Evolutionary conservation across 805 yeast genomes (phyloP).

Genomic region (Candida boidinii): DNA sequence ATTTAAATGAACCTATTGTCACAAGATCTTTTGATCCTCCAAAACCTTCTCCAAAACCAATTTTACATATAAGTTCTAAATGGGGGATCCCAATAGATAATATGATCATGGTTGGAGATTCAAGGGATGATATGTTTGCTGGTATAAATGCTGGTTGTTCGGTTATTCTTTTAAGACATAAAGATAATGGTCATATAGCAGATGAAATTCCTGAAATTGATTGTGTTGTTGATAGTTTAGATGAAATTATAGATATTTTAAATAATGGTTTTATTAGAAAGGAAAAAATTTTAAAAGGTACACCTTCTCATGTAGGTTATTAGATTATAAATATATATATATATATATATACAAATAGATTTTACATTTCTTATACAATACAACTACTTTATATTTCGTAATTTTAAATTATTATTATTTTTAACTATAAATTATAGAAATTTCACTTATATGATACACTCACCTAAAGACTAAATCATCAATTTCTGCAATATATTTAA

Average conservation of each 20-base stretch:
- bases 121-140: conserved; percentile 58
- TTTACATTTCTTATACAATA: neutral
- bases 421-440: too few relatives aligned
- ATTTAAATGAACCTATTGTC: conserved; percentile 39
- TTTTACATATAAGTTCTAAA: conserved; percentile 41
- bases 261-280: conserved; percentile 25
- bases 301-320: neutral
- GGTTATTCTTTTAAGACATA: conserved; percentile 45
- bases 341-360: neutral
- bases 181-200: conserved; percentile 38
- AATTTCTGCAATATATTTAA: conserved; percentile 63
- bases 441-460: too few relatives aligned
- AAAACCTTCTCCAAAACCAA: conserved; percentile 60
- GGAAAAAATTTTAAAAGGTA: too few relatives aligned
- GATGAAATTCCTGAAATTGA: conserved; percentile 28
- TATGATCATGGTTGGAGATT: conserved; percentile 67
- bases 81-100: conserved; percentile 40
- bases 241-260: conserved; percentile 28
- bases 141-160: conserved; percentile 57
- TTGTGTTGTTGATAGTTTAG: conserved; percentile 25
- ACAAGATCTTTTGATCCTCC: conserved; percentile 63
- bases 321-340: neutral
- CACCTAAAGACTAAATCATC: conserved; percentile 46
- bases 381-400: too few relatives aligned
- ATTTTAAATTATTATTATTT: too few relatives aligned